Conservation (phyloP, 1,284 basidiomycete genomes). For the Austroboletus novae-zelandiae region DNA sequence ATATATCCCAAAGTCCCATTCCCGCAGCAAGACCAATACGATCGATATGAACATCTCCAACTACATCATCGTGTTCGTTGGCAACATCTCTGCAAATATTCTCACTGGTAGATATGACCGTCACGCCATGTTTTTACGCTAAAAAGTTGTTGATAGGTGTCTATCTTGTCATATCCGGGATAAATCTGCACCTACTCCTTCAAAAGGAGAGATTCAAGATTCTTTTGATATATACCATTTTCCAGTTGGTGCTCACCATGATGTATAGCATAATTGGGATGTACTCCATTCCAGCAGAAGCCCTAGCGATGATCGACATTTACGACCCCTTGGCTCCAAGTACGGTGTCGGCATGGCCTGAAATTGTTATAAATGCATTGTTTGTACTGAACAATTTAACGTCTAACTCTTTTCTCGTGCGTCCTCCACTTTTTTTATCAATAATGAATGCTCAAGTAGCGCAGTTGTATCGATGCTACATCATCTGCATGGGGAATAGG, state of each 20-base stretch:
- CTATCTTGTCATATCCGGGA: slow-evolving; percentile 15
- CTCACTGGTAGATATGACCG: too few relatives aligned
- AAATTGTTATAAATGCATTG: slow-evolving; percentile 7
- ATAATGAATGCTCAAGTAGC: too few relatives aligned
- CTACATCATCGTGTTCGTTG: too few relatives aligned
- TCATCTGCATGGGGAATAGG: too few relatives aligned
- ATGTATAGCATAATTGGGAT: slow-evolving; percentile 19
- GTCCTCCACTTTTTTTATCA: too few relatives aligned
- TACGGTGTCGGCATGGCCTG: slow-evolving; percentile 17
- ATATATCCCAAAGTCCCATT: too few relatives aligned
- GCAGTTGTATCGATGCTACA: too few relatives aligned
- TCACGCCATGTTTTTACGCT: too few relatives aligned
- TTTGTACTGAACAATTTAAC: slow-evolving; percentile 24
- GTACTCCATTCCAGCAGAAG: slow-evolving; percentile 14
- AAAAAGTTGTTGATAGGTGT: slow-evolving; percentile 8
- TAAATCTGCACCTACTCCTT: slow-evolving; percentile 17
- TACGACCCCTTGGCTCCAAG: slow-evolving; percentile 4
- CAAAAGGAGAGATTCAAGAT: slow-evolving; percentile 14
- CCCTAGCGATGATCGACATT: slow-evolving; percentile 14
- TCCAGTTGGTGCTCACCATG: slow-evolving; percentile 20
- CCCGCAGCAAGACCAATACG: too few relatives aligned
- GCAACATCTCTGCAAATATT: too few relatives aligned
- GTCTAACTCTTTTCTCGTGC: slow-evolving; percentile 25
- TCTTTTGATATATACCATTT: slow-evolving; percentile 10
- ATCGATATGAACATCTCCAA: too few relatives aligned